Percentiles rank a stretch among this genome's conserved stretches.
Conservation (phyloP, 1,139 yeast species). For the Diutina neorugosa region DNA sequence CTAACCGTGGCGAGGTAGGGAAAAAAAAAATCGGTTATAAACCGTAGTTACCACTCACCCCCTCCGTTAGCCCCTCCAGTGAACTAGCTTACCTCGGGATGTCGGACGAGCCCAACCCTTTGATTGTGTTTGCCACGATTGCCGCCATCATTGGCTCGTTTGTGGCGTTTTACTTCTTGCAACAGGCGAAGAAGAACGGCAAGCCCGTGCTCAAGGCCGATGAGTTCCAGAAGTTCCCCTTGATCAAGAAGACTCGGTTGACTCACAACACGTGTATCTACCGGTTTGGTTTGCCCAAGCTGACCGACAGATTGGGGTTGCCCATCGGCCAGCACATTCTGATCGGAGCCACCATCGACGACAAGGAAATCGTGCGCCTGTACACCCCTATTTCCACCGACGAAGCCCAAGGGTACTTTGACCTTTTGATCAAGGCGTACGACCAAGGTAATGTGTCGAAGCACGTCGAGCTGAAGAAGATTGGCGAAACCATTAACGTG, state of each 20-base stretch:
- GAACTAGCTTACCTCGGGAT: background rate
- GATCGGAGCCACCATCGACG: constrained; percentile 61
- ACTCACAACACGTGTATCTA: constrained; percentile 79
- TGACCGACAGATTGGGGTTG: constrained; percentile 68
- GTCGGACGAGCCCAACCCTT: constrained; percentile 4
- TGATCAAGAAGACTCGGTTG: constrained; percentile 65
- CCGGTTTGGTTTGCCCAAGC: constrained; percentile 72
- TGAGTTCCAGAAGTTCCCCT: constrained; percentile 69
- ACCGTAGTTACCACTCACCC: background rate
- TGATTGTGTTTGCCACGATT: constrained; percentile 20
- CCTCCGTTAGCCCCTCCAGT: background rate
- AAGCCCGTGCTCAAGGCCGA: constrained; percentile 51
- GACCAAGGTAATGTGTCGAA: constrained; percentile 84
- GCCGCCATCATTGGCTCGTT: constrained; percentile 29
- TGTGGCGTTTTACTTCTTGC: constrained; percentile 25
- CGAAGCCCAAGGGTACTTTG: constrained; percentile 78
- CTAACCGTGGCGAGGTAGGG: background rate
- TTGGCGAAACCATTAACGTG: constrained; percentile 61
- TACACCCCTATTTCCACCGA: constrained; percentile 92
- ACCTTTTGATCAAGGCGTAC: constrained; percentile 83
- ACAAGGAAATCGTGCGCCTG: constrained; percentile 78
- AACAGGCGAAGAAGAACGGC: constrained; percentile 22
- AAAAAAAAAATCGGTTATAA: background rate
- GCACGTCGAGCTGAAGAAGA: constrained; percentile 52
- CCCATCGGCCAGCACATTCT: constrained; percentile 94